Evolutionary conservation across 306 rosid species (phyloP), one percentile per base, ranked within the genome.

Genomic region (Inga leiocalycina): DNA sequence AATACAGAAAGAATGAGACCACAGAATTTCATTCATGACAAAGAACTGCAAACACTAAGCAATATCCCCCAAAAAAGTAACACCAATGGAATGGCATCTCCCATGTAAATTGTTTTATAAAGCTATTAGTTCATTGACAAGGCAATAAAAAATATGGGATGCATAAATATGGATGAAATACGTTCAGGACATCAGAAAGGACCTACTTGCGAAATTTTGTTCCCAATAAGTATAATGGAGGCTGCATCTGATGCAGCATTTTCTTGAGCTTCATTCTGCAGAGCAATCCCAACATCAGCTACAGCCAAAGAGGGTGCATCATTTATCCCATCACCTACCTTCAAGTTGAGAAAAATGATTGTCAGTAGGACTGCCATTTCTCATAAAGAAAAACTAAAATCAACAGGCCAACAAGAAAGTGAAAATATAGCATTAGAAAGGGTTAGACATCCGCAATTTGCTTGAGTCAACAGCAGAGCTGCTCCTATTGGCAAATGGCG

Each of bases 191-290:
- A 80, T 74, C 71, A 74, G 77, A 89, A 82, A 79, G 48, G 76
- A 72, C 91, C 35, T 84, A 93, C 98, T 85, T 96, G 99, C 74
- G 99, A 94, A 79, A 96, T 78, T 86, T 88, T 94, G 92, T 96
- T 92, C 86, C 99, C 98, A 30, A 96, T 88, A 84, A 96, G 98
- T 85, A 94, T 84, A 81, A 96, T 91, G 72, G 99, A 96, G 13
- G 99, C 97, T 5, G 99, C 98, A 81, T 96, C 94, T n/a, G 99
- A 93, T 76, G 98, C 99, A 16, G 99, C 99, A 83, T 92, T 96
- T 67, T 96, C 99, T 84, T 90, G 98, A 65, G 91, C 92, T 84
- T 92, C 98, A 79, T 89, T 89, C 87, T 89, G 97, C 84, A 96
- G 84, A 79, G 98, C 99, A 66, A 96, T 94, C 82, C 99, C 99